Evolutionary conservation across 2,329 filamentous ascomycete genomes (phyloP).

Genomic region (Ophiostoma piceae): DNA sequence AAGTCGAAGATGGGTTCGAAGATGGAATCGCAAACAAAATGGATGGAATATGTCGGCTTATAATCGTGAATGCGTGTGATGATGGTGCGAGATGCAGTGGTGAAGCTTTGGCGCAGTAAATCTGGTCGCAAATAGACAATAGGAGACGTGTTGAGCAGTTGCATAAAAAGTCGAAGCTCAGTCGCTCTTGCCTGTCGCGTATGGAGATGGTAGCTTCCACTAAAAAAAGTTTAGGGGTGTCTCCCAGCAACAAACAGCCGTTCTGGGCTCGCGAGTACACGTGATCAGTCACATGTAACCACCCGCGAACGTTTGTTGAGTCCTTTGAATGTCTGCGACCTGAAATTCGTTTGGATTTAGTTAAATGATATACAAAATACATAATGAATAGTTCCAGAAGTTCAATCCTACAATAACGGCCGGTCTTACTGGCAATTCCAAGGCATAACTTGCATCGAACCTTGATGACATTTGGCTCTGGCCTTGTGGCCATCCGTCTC

Average conservation of each 20-base stretch:
- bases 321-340: neutral
- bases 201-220: neutral
- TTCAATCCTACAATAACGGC: no score
- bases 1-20: neutral
- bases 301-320: neutral
- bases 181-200: slow-evolving; percentile 13
- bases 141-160: neutral
- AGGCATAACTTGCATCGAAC: neutral
- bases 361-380: no score
- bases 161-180: neutral
- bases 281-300: neutral
- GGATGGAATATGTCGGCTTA: neutral
- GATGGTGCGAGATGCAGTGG: neutral
- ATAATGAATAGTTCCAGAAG: no score
- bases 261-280: neutral
- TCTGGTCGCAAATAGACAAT: neutral
- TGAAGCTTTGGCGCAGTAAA: neutral
- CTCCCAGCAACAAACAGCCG: slow-evolving; percentile 14
- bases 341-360: no score
- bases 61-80: neutral
- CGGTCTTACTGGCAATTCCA: neutral
- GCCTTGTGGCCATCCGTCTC: neutral
- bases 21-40: neutral
- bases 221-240: slow-evolving; percentile 13
- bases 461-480: neutral